Evolutionary conservation across 208 protist genomes (phyloP).

Genomic region (Crithidia expoeki): DNA sequence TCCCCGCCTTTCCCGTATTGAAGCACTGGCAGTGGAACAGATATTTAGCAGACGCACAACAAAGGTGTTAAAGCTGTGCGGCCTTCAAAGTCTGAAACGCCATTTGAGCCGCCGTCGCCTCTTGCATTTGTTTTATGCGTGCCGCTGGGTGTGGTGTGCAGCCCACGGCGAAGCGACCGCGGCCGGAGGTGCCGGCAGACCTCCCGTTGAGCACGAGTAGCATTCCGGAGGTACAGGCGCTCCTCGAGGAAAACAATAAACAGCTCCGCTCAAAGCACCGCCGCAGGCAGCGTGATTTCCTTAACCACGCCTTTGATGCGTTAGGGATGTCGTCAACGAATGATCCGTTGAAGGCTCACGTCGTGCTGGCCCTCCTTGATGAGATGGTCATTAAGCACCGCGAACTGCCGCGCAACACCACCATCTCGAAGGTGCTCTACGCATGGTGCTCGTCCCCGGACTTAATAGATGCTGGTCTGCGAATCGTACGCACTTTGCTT

Average conservation of each 20-base stretch:
- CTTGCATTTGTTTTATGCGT: not conserved
- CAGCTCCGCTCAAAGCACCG: constrained; percentile 53
- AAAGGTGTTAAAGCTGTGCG: too few relatives aligned
- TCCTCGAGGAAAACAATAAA: constrained; percentile 67
- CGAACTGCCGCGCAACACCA: constrained; percentile 57
- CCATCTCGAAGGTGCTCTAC: constrained; percentile 68
- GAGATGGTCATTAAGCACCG: constrained; percentile 57
- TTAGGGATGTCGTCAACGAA: constrained; percentile 38
- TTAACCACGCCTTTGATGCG: constrained; percentile 64
- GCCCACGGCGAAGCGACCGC: constrained; percentile 19
- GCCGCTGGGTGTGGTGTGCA: not conserved
- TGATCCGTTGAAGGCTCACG: constrained; percentile 7
- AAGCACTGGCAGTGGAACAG: not conserved
- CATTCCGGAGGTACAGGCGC: constrained; percentile 50
- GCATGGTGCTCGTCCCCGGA: constrained; percentile 36
- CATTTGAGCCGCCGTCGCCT: too few relatives aligned
- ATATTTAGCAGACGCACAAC: too few relatives aligned
- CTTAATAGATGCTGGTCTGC: constrained; percentile 34
- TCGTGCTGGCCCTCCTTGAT: constrained; percentile 42
- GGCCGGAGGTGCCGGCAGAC: constrained; percentile 37
- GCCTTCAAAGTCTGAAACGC: too few relatives aligned
- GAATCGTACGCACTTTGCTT: constrained; percentile 39
- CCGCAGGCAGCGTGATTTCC: constrained; percentile 56
- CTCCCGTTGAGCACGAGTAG: constrained; percentile 44
- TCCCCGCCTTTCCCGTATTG: not conserved